phyloP scores from a whole-genome alignment of 2,329 filamentous ascomycete genomes.

The Fusarium praegraminearum region DNA sequence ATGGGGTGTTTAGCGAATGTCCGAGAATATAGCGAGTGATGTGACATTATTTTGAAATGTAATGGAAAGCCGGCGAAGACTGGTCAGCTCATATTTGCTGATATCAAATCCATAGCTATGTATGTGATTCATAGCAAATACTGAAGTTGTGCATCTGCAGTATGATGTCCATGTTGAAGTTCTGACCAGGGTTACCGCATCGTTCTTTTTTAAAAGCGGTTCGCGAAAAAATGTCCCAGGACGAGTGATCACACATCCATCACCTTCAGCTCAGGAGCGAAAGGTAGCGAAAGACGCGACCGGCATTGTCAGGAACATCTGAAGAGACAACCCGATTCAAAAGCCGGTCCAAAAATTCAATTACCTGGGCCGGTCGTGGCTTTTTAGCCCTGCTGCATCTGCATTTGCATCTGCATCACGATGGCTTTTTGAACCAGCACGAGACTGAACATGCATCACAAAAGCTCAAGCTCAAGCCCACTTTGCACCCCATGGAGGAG shows the following conservation, averaged over 20 bases:
- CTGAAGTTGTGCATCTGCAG: not conserved
- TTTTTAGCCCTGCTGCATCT: constrained; percentile 20
- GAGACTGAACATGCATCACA: constrained; percentile 21
- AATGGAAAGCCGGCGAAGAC: not conserved
- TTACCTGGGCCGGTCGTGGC: constrained; percentile 35
- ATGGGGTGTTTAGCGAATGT: constrained; percentile 7
- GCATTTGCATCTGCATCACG: constrained; percentile 17
- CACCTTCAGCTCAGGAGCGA: constrained; percentile 5
- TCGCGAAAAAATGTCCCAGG: not conserved
- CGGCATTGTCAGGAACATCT: not conserved
- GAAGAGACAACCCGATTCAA: constrained; percentile 2
- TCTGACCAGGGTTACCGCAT: not conserved
- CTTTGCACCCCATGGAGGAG: constrained; percentile 39
- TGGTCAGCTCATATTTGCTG: not conserved
- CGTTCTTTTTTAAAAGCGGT: constrained; percentile 7
- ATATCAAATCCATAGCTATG: not conserved
- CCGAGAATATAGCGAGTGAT: constrained; percentile 9
- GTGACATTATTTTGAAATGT: not conserved
- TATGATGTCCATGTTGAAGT: not conserved
- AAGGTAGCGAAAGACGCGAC: constrained; percentile 1
- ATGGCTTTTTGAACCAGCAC: constrained; percentile 39
- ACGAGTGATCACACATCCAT: constrained; percentile 37
- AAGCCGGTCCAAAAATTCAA: constrained; percentile 34
- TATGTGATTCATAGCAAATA: not conserved
- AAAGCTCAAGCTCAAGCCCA: constrained; percentile 27